phyloP scores from a whole-genome alignment of 164 flowering plant genomes.

The Brasenia schreberi region DNA sequence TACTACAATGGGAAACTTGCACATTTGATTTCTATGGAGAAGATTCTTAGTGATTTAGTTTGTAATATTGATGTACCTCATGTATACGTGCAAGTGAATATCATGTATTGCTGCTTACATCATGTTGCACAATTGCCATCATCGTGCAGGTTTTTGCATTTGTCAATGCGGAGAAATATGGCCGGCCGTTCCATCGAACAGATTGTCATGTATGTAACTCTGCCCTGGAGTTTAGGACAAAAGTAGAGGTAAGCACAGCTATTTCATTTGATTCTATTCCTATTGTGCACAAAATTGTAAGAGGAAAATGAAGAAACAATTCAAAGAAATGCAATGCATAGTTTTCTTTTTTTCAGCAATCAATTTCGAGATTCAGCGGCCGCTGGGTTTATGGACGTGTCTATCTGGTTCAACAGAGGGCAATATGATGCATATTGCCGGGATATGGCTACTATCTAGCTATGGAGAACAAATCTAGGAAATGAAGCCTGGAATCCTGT shows the following conservation, averaged over 20 bases:
- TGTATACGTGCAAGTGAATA: no score
- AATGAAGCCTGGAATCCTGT: neutral
- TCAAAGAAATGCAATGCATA: neutral
- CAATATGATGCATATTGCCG: neutral
- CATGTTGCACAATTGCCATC: neutral
- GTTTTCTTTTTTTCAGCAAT: conserved; percentile 27
- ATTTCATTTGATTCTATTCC: no score
- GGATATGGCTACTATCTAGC: neutral
- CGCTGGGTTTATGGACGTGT: conserved; percentile 92
- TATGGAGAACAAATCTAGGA: neutral
- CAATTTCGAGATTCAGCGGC: conserved; percentile 37
- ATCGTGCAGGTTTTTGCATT: conserved; percentile 84
- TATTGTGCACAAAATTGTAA: no score
- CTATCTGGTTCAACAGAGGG: conserved; percentile 31
- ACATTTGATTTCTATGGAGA: no score
- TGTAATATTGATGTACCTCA: no score
- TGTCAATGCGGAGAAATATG: conserved; percentile 44
- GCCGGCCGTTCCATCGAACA: conserved; percentile 52
- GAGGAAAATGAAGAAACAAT: no score
- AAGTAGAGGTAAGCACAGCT: conserved; percentile 51
- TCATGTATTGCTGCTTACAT: no score
- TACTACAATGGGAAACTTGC: no score
- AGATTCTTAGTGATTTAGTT: no score
- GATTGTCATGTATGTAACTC: conserved; percentile 85
- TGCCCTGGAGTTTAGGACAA: conserved; percentile 66